Conservation (phyloP, 2,329 filamentous ascomycete genomes). For the Aspergillus hortae region DNA sequence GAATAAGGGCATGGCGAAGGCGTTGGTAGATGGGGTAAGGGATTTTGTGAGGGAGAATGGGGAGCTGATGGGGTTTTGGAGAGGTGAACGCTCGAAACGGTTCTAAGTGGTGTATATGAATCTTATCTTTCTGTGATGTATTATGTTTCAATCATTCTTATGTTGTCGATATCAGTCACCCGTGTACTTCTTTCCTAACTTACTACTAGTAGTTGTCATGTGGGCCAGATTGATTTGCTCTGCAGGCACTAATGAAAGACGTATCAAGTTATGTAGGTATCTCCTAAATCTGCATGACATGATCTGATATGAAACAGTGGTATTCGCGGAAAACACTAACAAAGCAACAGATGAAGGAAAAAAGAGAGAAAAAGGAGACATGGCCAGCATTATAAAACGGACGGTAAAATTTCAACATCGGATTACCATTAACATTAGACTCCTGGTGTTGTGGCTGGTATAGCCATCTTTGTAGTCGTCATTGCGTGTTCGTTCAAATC, state of each 20-base stretch:
- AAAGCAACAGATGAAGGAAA: conserved; percentile 1
- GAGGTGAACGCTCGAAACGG: conserved; percentile 53
- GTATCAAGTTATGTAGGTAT: too few species aligned
- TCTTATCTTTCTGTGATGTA: background rate
- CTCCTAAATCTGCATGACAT: too few species aligned
- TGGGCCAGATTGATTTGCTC: too few species aligned
- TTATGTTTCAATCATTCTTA: too few species aligned
- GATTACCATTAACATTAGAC: conserved; percentile 37
- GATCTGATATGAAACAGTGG: too few species aligned
- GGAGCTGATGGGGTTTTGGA: conserved; percentile 61
- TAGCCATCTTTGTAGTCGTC: conserved; percentile 24
- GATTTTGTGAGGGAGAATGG: conserved; percentile 62
- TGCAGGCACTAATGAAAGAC: too few species aligned
- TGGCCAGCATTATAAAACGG: background rate
- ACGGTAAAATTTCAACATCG: background rate
- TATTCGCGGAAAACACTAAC: too few species aligned
- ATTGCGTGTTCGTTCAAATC: conserved; percentile 29
- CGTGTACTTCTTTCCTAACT: background rate
- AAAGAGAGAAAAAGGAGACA: conserved; percentile 4
- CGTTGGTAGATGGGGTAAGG: conserved; percentile 55
- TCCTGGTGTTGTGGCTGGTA: conserved; percentile 8
- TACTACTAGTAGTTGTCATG: background rate
- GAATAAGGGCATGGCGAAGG: conserved; percentile 61
- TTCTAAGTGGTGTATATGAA: conserved; percentile 24
- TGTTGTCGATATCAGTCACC: too few species aligned